These are phyloP conservation scores for Ophiorrhiza pumila DNA, from an alignment of 257 asterid genomes.

Conservation along the genomic window DNA sequence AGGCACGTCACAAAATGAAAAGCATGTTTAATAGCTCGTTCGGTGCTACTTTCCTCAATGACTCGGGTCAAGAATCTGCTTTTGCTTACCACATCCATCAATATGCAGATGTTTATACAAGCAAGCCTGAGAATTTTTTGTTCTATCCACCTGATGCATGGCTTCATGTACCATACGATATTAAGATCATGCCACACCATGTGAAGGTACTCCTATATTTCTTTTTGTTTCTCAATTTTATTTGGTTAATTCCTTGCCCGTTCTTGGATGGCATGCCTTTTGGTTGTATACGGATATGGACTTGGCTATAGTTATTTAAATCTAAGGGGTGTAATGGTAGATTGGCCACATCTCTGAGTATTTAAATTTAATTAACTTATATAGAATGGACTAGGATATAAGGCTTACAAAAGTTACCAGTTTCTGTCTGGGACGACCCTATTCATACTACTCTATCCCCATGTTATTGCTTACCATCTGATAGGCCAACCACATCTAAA, in stretches of 20 bases:
- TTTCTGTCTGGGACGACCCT: neutral
- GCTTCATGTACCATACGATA: constrained; percentile 92
- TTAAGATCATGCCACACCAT: constrained; percentile 97
- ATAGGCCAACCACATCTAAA: neutral
- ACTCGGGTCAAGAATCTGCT: constrained; percentile 93
- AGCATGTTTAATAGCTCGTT: constrained; percentile 83
- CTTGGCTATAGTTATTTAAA: neutral
- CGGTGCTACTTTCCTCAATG: constrained; percentile 91
- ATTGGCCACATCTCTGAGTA: neutral
- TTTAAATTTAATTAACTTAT: neutral
- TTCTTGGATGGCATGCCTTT: neutral
- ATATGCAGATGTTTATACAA: constrained; percentile 91
- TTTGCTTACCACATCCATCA: constrained; percentile 91
- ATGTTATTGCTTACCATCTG: neutral
- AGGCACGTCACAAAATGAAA: constrained; percentile 69
- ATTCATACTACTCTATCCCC: neutral
- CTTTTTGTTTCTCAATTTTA: neutral
- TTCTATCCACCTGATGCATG: constrained; percentile 86
- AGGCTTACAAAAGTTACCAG: neutral
- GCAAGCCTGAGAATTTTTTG: constrained; percentile 92
- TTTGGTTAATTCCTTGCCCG: neutral
- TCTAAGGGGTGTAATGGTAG: neutral
- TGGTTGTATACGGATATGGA: neutral
- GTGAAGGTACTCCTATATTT: constrained; percentile 62
- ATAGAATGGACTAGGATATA: too few relatives aligned